Evolutionary conservation across 345 rosid genomes (phyloP).

Genomic region (Leavenworthia alabamica): DNA sequence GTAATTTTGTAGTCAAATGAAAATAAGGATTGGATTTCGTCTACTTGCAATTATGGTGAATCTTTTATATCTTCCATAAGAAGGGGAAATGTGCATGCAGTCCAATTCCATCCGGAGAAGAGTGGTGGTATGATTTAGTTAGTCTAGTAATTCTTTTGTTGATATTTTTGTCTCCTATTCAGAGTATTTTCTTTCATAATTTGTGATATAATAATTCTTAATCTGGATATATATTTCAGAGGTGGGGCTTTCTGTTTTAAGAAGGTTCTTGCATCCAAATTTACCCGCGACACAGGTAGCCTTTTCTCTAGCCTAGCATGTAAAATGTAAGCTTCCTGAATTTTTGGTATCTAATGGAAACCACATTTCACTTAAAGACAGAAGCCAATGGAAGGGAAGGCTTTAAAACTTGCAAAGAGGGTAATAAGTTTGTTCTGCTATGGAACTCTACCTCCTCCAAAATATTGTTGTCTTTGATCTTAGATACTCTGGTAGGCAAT

Average conservation of each 20-base stretch:
- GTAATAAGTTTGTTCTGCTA: constrained; percentile 36
- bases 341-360: constrained; percentile 40
- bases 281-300: constrained; percentile 50
- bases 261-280: constrained; percentile 68
- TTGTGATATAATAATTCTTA: not conserved
- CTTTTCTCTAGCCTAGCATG: constrained; percentile 13
- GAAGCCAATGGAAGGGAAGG: constrained; percentile 69
- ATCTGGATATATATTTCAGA: constrained; percentile 46
- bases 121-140: constrained; percentile 72
- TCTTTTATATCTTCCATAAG: constrained; percentile 77
- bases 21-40: constrained; percentile 85
- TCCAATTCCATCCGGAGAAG: constrained; percentile 97
- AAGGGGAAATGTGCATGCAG: constrained; percentile 95
- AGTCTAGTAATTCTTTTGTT: not conserved
- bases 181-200: constrained; percentile 1
- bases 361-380: constrained; percentile 53
- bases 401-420: constrained; percentile 88
- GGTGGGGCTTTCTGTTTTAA: constrained; percentile 85
- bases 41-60: constrained; percentile 78
- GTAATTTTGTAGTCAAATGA: constrained; percentile 46
- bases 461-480: not conserved
- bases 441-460: not conserved
- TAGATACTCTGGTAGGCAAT: not conserved
- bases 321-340: constrained; percentile 7
- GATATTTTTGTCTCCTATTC: not conserved